Base-by-base conservation (phyloP, 116 monocot genomes). In the Cymodocea nodosa region DNA sequence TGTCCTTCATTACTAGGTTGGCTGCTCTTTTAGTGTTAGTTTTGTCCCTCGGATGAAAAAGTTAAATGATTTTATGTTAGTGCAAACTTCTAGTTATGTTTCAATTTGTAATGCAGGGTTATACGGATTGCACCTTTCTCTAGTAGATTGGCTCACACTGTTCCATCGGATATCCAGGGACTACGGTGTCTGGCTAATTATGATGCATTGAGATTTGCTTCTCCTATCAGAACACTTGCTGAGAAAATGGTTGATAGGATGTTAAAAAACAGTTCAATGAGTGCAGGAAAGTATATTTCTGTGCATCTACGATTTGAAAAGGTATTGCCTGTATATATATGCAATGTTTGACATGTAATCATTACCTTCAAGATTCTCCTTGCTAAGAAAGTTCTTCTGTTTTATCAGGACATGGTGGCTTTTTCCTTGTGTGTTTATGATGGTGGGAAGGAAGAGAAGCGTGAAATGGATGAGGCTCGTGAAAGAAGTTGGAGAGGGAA, bases 281-380 rank as follows among this genome's bases (percentile, higher is more conserved):
- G 78, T 64, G 76, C 75, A 51, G 91, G 89, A 52, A 98, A 86
- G 67, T 98, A 88, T 57, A 71, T 91, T 15, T 98, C 97, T n/a
- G 84, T 98, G 57, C 97, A 92, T 80, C 92, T 98, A 65, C 81
- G 97, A 30, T 98, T 98, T 82, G 97, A 98, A 84, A 88, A 84
- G 97, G 97, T 97, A 15, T 63, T 23, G 55, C 51, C 63, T 56
- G 17, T 18, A 30, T 36, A 51, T 68, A 30, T 14, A 30, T 30
- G 30, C 20, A 50, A 13, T 57, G 6, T 62, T 8, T 35, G 18
- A 35, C 15, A 10, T 23, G 50, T 30, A 52, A 13, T 17, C 19
- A 52, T 52, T 9, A 6, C 16, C 24, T 35, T 62, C 14, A 22
- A 18, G 25, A 39, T 5, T 48, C 18, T n/a, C 3, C 15, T 62